Percentiles rank a stretch among this genome's conserved stretches.
Evolutionary conservation across 495 filamentous ascomycete species (phyloP).

Genomic region (Xylaria flabelliformis): DNA sequence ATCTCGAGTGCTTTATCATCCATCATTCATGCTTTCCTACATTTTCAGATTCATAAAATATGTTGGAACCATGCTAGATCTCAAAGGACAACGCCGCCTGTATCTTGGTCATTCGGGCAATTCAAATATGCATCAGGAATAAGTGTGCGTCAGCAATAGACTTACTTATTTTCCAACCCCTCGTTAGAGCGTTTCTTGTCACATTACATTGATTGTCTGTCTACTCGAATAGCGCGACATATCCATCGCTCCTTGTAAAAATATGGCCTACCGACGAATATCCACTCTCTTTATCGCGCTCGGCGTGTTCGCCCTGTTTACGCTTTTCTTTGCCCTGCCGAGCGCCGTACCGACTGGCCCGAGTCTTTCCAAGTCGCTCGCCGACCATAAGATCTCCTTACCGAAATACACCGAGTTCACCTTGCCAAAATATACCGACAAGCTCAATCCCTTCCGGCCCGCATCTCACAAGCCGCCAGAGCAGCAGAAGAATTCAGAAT

Average conservation of each 20-base stretch:
- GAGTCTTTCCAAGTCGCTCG: conserved; percentile 43
- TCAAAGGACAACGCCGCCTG: neutral
- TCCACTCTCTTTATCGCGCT: conserved; percentile 52
- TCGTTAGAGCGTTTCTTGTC: neutral
- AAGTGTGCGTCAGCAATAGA: conserved; percentile 2
- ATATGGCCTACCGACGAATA: conserved; percentile 46
- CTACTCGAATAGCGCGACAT: neutral
- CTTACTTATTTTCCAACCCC: conserved; percentile 6
- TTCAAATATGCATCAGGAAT: neutral
- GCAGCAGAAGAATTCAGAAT: conserved; percentile 76
- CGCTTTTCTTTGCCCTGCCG: conserved; percentile 56
- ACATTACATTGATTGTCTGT: neutral
- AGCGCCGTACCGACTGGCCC: conserved; percentile 48
- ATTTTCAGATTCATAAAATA: neutral
- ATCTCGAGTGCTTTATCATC: conserved; percentile 1
- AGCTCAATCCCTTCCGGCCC: conserved; percentile 65
- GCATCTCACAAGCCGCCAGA: conserved; percentile 75
- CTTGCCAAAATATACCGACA: conserved; percentile 41
- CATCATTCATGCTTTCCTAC: neutral
- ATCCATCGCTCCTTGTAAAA: neutral
- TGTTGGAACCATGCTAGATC: conserved; percentile 5
- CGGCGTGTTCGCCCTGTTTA: conserved; percentile 52
- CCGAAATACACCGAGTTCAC: conserved; percentile 45
- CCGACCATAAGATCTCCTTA: conserved; percentile 51
- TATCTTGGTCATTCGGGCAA: neutral